phyloP scores from a whole-genome alignment of 129 eudicot species.

The Centella asiatica region DNA sequence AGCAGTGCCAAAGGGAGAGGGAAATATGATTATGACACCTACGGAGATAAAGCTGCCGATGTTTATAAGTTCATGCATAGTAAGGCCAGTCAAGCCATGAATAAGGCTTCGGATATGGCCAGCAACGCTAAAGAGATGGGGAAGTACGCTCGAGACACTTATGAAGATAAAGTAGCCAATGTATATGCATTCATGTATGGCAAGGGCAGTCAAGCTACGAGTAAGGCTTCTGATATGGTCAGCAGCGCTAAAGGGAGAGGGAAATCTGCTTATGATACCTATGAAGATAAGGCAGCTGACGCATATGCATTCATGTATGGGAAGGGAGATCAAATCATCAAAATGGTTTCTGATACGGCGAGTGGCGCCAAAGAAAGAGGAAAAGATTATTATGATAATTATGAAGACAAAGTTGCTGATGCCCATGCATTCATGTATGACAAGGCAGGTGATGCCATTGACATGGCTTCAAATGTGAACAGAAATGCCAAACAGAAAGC shows the following conservation, averaged over 20 bases:
- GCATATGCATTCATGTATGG: conserved; percentile 1
- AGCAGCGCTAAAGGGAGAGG: neutral
- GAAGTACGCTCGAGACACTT: no score
- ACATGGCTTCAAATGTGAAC: neutral
- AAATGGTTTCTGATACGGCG: conserved; percentile 3
- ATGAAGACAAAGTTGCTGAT: conserved; percentile 6
- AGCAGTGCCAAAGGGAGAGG: neutral
- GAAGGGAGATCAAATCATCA: neutral
- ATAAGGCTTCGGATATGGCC: conserved; percentile 21
- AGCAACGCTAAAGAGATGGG: no score
- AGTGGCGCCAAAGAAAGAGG: neutral
- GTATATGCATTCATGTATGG: neutral
- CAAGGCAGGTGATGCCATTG: neutral
- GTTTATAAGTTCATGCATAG: conserved; percentile 19
- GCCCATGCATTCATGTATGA: conserved; percentile 9
- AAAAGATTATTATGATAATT: neutral
- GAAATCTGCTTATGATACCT: neutral
- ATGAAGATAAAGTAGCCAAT: conserved; percentile 8
- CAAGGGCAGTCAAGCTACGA: neutral
- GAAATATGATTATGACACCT: neutral
- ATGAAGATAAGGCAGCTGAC: conserved; percentile 10
- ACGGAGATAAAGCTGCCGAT: conserved; percentile 20
- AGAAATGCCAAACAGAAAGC: neutral
- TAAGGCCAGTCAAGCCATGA: conserved; percentile 14
- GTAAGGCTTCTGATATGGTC: conserved; percentile 1